phyloP scores from a whole-genome alignment of 2,329 filamentous ascomycete genomes.

The Aspergillus sp. region DNA sequence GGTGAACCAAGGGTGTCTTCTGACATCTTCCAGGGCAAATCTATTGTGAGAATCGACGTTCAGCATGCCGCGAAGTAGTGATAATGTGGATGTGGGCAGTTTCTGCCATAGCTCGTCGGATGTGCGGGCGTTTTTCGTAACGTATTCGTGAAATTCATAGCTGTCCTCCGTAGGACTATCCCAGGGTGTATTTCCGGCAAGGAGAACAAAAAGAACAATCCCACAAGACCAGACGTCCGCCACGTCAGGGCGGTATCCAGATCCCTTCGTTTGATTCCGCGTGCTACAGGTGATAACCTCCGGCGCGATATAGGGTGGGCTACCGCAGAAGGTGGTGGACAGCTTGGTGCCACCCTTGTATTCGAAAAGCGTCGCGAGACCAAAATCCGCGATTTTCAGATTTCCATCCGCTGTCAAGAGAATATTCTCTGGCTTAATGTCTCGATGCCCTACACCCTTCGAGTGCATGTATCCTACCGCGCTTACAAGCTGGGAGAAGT shows the following conservation, averaged over 20 bases:
- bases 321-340: constrained; percentile 88
- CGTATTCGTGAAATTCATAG: constrained; percentile 89
- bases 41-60: constrained; percentile 71
- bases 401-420: constrained; percentile 80
- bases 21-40: constrained; percentile 83
- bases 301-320: constrained; percentile 94
- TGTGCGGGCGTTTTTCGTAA: constrained; percentile 74
- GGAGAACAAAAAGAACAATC: constrained; percentile 92
- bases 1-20: constrained; percentile 93
- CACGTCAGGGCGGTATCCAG: constrained; percentile 64
- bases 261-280: constrained; percentile 49
- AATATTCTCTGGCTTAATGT: constrained; percentile 94
- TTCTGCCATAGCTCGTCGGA: constrained; percentile 82
- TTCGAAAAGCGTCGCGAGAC: constrained; percentile 89
- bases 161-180: constrained; percentile 83
- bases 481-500: constrained; percentile 87
- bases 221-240: constrained; percentile 97
- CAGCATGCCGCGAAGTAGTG: constrained; percentile 90
- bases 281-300: constrained; percentile 68
- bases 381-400: constrained; percentile 95
- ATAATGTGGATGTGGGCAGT: constrained; percentile 71
- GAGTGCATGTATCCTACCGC: constrained; percentile 95
- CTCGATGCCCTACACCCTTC: constrained; percentile 89
- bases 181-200: constrained; percentile 97
- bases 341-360: constrained; percentile 80